These are phyloP conservation scores for Umbilicus rupestris DNA, from an alignment of 164 flowering plant species.

Conservation along the genomic window DNA sequence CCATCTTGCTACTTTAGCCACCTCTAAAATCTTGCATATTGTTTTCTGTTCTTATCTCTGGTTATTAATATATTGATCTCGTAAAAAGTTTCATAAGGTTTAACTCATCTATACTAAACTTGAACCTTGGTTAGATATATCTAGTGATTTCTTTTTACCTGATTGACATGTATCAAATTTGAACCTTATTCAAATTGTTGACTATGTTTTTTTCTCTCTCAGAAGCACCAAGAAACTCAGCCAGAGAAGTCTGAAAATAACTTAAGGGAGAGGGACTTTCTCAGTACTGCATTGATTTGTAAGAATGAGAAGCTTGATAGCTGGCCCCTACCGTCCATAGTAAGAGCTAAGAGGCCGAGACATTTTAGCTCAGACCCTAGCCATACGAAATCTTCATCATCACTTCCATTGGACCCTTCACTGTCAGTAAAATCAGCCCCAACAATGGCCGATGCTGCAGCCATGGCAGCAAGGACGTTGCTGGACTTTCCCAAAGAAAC, in stretches of 20 bases:
- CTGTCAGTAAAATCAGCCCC: neutral
- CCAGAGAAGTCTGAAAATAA: neutral
- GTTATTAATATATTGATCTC: neutral
- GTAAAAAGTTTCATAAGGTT: too few species aligned
- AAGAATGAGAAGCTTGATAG: conserved; percentile 8
- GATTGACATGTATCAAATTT: too few species aligned
- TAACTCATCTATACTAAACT: too few species aligned
- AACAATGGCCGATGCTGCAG: conserved; percentile 13
- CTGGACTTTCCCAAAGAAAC: conserved; percentile 12
- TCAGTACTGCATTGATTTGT: neutral
- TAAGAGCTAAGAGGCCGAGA: conserved; percentile 8
- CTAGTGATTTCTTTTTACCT: too few species aligned
- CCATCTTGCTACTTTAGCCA: neutral
- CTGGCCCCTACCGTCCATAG: conserved; percentile 9
- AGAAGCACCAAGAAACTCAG: conserved; percentile 3
- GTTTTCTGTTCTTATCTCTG: neutral
- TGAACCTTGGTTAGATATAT: too few species aligned
- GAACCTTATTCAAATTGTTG: neutral
- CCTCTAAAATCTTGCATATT: neutral
- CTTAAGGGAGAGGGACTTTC: neutral
- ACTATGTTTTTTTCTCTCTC: neutral
- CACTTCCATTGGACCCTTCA: conserved; percentile 1
- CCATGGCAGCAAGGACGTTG: conserved; percentile 7
- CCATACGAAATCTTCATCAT: neutral
- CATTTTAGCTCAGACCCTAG: neutral